phyloP scores from a whole-genome alignment of 345 rosid species.

The Cochlearia excelsa region DNA sequence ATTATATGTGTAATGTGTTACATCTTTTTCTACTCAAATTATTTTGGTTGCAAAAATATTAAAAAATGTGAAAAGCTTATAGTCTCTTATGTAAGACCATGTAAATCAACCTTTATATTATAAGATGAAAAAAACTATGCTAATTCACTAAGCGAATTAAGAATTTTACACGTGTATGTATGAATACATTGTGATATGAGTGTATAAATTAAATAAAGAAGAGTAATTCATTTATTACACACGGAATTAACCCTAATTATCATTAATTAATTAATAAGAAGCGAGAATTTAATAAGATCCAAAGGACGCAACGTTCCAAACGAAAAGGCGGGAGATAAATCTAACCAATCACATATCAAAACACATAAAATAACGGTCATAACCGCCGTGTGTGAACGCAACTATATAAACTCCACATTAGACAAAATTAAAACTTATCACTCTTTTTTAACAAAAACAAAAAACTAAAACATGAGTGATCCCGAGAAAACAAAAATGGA shows the following conservation, averaged over 20 bases:
- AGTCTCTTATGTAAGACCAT: too few species aligned
- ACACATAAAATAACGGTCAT: slow-evolving; percentile 11
- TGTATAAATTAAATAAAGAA: too few species aligned
- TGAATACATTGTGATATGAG: too few species aligned
- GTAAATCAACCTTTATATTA: too few species aligned
- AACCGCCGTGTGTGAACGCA: slow-evolving; percentile 14
- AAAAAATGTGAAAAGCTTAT: too few species aligned
- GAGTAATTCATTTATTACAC: neutral
- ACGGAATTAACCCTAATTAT: neutral
- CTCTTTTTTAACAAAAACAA: neutral
- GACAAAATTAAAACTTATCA: neutral
- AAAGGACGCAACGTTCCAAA: slow-evolving; percentile 18
- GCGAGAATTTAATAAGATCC: neutral
- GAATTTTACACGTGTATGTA: too few species aligned
- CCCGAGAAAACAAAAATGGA: neutral
- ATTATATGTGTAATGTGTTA: neutral
- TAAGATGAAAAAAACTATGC: too few species aligned
- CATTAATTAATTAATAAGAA: neutral
- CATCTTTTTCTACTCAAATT: too few species aligned
- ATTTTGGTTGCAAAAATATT: too few species aligned
- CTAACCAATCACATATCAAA: neutral
- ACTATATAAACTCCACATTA: slow-evolving; percentile 13
- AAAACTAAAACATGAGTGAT: slow-evolving; percentile 4
- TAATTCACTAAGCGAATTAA: too few species aligned
- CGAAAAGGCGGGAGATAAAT: slow-evolving; percentile 24